phyloP scores from a whole-genome alignment of 768 basidiomycete species.

The Fomitopsis pulvina region DNA sequence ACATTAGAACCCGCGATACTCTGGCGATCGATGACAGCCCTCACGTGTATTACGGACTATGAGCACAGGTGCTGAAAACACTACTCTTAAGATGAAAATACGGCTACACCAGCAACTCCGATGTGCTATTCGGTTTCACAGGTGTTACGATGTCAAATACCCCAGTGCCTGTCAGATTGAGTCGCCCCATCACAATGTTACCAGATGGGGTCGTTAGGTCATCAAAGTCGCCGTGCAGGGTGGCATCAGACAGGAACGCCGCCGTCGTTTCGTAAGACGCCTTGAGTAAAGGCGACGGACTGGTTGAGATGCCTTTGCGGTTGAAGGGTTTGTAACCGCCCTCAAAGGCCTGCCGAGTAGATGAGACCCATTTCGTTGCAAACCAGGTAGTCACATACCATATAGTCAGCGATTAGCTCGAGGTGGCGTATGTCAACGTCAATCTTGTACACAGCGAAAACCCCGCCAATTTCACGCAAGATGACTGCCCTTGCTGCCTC shows the following conservation, averaged over 20 bases:
- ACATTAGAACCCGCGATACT: background rate
- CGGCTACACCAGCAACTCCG: background rate
- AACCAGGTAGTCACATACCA: conserved; percentile 51
- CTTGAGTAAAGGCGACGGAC: conserved; percentile 93
- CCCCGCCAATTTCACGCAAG: conserved; percentile 82
- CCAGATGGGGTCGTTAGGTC: conserved; percentile 86
- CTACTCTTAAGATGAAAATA: background rate
- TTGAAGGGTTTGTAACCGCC: conserved; percentile 99
- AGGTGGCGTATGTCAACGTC: conserved; percentile 91
- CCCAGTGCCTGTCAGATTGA: conserved; percentile 89
- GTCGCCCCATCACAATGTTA: conserved; percentile 85
- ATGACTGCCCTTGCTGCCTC: conserved; percentile 94
- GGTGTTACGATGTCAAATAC: conserved; percentile 83
- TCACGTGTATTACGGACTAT: too few species aligned
- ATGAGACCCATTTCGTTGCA: too few species aligned
- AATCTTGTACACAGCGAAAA: conserved; percentile 94
- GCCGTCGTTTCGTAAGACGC: conserved; percentile 97
- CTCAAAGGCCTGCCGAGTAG: conserved; percentile 79
- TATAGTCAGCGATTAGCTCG: conserved; percentile 97
- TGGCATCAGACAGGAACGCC: conserved; percentile 86
- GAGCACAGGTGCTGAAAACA: background rate
- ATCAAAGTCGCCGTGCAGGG: conserved; percentile 92
- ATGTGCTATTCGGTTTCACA: conserved; percentile 12
- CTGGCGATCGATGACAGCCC: background rate
- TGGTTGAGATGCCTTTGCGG: conserved; percentile 87